Evolutionary conservation across 257 asterid species (phyloP).

Genomic region (Solanum raphanifolium): DNA sequence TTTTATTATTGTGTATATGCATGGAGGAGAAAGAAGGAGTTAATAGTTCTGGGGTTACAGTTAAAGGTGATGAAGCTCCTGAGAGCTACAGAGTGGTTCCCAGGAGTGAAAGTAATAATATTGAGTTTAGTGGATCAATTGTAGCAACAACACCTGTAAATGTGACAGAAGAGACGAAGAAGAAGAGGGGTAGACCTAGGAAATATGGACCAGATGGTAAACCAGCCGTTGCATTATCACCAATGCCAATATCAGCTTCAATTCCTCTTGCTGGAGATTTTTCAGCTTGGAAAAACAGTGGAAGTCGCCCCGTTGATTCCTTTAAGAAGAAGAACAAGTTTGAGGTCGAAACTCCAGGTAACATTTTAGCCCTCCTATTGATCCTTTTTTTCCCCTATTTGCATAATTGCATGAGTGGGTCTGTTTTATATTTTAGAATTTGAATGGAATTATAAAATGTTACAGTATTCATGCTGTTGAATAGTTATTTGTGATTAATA

Average conservation of each 20-base stretch:
- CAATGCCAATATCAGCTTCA: constrained; percentile 97
- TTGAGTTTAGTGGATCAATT: constrained; percentile 39
- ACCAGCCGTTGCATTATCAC: constrained; percentile 47
- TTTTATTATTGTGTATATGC: constrained; percentile 25
- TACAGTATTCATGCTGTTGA: neutral
- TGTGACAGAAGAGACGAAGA: constrained; percentile 36
- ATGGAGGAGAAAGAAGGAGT: constrained; percentile 75
- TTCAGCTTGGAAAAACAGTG: constrained; percentile 51
- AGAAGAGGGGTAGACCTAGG: constrained; percentile 88
- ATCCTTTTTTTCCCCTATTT: neutral
- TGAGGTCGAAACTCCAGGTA: constrained; percentile 59
- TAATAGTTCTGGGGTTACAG: constrained; percentile 37
- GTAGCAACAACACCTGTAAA: constrained; percentile 24
- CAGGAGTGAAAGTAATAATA: constrained; percentile 29
- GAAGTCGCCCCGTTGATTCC: constrained; percentile 31
- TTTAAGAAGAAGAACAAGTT: constrained; percentile 64
- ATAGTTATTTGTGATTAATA: neutral
- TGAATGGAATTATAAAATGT: neutral
- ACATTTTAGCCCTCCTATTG: neutral
- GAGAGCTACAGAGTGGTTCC: constrained; percentile 52
- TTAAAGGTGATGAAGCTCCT: constrained; percentile 51
- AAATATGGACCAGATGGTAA: constrained; percentile 62
- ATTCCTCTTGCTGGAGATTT: constrained; percentile 76
- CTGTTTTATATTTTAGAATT: neutral
- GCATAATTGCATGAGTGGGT: neutral